A percentile compares a stretch with the other conserved stretches of the same genome.
These are phyloP conservation scores for Passiflora organensis DNA, from an alignment of 345 rosid species.

Conservation along the genomic window DNA sequence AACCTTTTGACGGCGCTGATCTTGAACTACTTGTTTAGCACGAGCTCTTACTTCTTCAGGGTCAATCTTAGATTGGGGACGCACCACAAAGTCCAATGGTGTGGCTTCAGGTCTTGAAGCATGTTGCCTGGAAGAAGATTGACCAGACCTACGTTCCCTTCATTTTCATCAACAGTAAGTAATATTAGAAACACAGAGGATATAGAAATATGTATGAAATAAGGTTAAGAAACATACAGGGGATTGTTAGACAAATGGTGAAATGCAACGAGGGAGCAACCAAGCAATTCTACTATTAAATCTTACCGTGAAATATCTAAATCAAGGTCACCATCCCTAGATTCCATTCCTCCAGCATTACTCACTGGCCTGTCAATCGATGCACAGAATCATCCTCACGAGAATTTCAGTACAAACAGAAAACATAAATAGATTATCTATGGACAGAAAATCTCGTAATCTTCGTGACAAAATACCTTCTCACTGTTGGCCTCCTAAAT, in stretches of 20 bases:
- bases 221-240: conserved; percentile 1
- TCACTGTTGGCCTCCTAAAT: conserved; percentile 63
- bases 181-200: neutral
- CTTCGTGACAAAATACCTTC: conserved; percentile 42
- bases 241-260: neutral
- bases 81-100: conserved; percentile 81
- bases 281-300: conserved; percentile 1
- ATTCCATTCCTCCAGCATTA: conserved; percentile 64
- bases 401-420: neutral
- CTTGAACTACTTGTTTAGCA: conserved; percentile 70
- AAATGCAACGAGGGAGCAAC: neutral
- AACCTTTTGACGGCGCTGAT: conserved; percentile 94
- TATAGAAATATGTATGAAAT: neutral
- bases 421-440: neutral
- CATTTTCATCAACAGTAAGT: neutral
- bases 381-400: neutral
- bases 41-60: conserved; percentile 84
- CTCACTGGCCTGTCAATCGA: conserved; percentile 48
- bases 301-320: conserved; percentile 69
- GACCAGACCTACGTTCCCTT: conserved; percentile 69
- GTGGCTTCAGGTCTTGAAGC: conserved; percentile 95
- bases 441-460: neutral
- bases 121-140: conserved; percentile 57
- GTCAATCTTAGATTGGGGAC: conserved; percentile 96
- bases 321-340: conserved; percentile 89